Conservation (phyloP, 2,329 filamentous ascomycete species). For the Fusarium proliferatum region DNA sequence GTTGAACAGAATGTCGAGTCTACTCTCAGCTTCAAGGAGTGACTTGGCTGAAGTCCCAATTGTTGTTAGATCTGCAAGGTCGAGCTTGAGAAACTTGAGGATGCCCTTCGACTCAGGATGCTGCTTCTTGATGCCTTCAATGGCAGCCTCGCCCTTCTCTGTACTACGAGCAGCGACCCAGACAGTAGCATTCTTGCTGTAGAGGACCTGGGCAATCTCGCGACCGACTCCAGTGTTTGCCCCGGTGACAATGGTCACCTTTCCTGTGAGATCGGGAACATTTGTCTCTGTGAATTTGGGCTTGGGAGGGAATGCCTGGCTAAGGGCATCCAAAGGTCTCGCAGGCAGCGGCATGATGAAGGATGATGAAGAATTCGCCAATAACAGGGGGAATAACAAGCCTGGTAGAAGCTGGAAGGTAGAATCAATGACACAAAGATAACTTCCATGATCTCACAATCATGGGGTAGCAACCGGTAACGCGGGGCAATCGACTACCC, state of each 20-base stretch:
- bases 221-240: constrained; percentile 60
- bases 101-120: constrained; percentile 52
- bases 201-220: constrained; percentile 65
- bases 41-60: constrained; percentile 48
- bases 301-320: constrained; percentile 40
- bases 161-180: constrained; percentile 63
- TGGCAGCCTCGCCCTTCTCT: constrained; percentile 58
- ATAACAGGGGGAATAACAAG: neutral
- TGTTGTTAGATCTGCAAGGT: constrained; percentile 55
- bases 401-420: neutral
- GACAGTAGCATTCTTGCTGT: constrained; percentile 64
- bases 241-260: constrained; percentile 68
- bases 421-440: neutral
- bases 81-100: constrained; percentile 58
- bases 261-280: constrained; percentile 62
- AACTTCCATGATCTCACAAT: constrained; percentile 4
- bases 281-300: constrained; percentile 62
- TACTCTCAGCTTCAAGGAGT: constrained; percentile 47
- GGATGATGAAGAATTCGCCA: neutral
- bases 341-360: constrained; percentile 12
- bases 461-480: constrained; percentile 15
- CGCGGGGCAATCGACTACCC: constrained; percentile 26
- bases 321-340: constrained; percentile 26
- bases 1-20: constrained; percentile 56
- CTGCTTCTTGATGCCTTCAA: constrained; percentile 55